Conservation (phyloP, 495 filamentous ascomycete genomes). For the Neurospora sp. region DNA sequence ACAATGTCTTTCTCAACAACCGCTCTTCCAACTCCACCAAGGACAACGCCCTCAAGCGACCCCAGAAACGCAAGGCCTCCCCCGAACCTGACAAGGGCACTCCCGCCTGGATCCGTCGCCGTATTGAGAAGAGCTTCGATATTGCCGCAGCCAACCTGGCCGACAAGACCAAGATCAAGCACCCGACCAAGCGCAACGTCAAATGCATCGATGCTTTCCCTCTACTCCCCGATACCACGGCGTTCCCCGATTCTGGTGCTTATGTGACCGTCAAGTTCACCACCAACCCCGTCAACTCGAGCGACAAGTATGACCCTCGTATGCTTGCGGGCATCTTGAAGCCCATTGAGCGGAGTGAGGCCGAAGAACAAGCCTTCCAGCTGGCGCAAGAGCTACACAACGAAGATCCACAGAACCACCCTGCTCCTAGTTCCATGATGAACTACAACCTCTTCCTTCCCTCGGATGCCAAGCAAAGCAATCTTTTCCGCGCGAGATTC, state of each 20-base stretch:
- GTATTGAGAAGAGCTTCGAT: conserved; percentile 78
- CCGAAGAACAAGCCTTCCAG: conserved; percentile 39
- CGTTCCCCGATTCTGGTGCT: conserved; percentile 74
- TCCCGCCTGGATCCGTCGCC: conserved; percentile 69
- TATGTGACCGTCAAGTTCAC: conserved; percentile 85
- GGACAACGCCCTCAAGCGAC: conserved; percentile 23
- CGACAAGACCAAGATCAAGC: conserved; percentile 64
- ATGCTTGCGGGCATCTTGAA: conserved; percentile 72
- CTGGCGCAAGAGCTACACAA: conserved; percentile 50
- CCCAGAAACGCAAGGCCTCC: conserved; percentile 31
- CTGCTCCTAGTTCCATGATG: conserved; percentile 51
- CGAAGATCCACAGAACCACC: conserved; percentile 48
- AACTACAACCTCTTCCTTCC: conserved; percentile 78
- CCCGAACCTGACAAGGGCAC: conserved; percentile 53
- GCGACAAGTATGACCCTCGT: conserved; percentile 59
- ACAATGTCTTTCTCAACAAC: conserved; percentile 27
- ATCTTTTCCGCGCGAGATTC: conserved; percentile 63
- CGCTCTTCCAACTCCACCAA: conserved; percentile 28
- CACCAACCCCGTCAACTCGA: conserved; percentile 60
- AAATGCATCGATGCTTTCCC: conserved; percentile 72
- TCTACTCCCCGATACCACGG: conserved; percentile 76
- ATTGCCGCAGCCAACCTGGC: conserved; percentile 55
- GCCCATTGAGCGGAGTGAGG: conserved; percentile 45
- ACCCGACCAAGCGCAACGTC: conserved; percentile 72
- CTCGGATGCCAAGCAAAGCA: conserved; percentile 41